A percentile compares a stretch with the other conserved stretches of the same genome.
phyloP scores from a whole-genome alignment of 108 stramenopile genomes.

The Aureococcus anophagefferens region DNA sequence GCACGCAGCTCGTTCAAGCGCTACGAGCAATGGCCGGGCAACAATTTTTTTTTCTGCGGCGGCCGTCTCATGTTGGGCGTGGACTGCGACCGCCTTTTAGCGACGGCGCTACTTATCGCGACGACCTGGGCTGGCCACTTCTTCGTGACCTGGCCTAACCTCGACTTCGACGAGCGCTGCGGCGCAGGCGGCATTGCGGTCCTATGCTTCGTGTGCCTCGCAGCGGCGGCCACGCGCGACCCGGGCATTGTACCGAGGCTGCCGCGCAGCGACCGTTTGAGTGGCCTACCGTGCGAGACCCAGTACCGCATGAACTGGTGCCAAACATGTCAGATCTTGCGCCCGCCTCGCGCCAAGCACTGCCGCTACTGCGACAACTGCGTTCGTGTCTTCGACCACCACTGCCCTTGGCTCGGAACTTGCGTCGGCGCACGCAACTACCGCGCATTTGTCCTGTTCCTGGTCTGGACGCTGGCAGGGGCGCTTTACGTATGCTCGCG shows the following conservation, averaged over 20 bases:
- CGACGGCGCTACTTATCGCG: neutral
- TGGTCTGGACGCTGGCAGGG: conserved; percentile 7
- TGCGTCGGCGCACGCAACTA: conserved; percentile 45
- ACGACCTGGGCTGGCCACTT: neutral
- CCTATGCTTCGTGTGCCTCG: neutral
- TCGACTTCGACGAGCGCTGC: neutral
- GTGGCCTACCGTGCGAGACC: conserved; percentile 22
- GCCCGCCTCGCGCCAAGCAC: conserved; percentile 38
- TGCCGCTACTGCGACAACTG: conserved; percentile 43
- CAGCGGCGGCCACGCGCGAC: neutral
- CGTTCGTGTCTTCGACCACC: conserved; percentile 30
- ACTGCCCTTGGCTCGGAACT: conserved; percentile 38
- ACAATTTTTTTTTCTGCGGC: neutral
- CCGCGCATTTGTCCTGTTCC: conserved; percentile 18
- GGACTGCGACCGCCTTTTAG: neutral
- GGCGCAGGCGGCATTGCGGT: too few relatives aligned
- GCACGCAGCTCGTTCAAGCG: too few relatives aligned
- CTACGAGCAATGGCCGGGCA: conserved; percentile 3
- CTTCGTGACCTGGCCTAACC: neutral
- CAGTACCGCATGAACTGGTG: conserved; percentile 34
- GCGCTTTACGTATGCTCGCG: conserved; percentile 6
- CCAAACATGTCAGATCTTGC: conserved; percentile 33
- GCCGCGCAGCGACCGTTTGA: conserved; percentile 7
- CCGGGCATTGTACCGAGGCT: conserved; percentile 24
- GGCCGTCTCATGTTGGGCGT: conserved; percentile 7